These are phyloP conservation scores for Asterochloris sp. DNA, from an alignment of 139 green algal species.

Conservation along the genomic window DNA sequence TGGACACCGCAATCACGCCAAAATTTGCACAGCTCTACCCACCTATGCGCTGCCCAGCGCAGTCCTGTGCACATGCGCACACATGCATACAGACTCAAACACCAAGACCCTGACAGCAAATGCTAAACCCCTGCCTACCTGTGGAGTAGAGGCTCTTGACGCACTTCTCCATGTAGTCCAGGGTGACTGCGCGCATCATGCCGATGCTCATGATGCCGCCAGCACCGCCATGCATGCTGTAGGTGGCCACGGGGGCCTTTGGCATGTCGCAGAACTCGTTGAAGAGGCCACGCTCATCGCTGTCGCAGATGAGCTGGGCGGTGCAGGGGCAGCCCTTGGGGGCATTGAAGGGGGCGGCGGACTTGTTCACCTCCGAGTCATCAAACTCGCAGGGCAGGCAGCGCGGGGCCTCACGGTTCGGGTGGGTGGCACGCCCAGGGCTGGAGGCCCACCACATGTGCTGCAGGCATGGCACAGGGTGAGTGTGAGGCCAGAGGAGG, in stretches of 20 bases:
- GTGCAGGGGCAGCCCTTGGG: conserved; percentile 34
- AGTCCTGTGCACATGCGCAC: neutral
- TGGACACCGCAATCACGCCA: neutral
- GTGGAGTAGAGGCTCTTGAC: conserved; percentile 25
- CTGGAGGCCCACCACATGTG: conserved; percentile 25
- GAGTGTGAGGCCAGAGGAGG: no score
- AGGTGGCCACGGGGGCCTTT: neutral
- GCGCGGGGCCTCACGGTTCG: conserved; percentile 19
- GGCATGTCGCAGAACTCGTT: conserved; percentile 31
- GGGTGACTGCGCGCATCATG: conserved; percentile 22
- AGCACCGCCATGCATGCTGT: conserved; percentile 26
- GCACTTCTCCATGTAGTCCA: conserved; percentile 27
- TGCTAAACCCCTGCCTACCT: conserved; percentile 1
- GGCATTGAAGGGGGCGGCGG: conserved; percentile 7
- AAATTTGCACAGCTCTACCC: neutral
- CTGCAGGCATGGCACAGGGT: no score
- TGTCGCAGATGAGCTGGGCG: conserved; percentile 24
- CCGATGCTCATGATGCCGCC: conserved; percentile 31
- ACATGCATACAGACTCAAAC: neutral
- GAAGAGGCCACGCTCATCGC: conserved; percentile 14
- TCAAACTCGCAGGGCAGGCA: conserved; percentile 35
- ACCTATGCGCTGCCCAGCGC: neutral
- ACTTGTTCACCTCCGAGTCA: neutral
- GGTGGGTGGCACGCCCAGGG: conserved; percentile 4
- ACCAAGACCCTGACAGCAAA: neutral